Evolutionary conservation across 2,329 filamentous ascomycete species (phyloP), one percentile per base, ranked within the genome.

Genomic region (Pseudodiploospora longispora): DNA sequence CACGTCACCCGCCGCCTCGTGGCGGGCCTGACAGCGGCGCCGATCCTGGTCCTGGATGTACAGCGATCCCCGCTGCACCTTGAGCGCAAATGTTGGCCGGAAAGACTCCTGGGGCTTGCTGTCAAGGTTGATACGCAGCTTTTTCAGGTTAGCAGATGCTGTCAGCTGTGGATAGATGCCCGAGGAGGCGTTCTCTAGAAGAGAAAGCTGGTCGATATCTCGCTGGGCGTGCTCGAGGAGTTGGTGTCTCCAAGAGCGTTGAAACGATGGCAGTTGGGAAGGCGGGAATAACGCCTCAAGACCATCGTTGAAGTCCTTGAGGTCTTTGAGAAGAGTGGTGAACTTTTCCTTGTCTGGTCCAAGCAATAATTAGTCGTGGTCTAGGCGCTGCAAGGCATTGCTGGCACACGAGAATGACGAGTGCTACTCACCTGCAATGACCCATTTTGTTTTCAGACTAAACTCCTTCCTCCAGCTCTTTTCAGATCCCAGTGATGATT

Each of bases 261-360:
- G 66, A 27, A 70, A 59, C 6, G 64, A 70, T 10, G 61, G 60
- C 6, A 71, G 54, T 46, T 68, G 60, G 2, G 62, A 60, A 6
- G 62, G 58, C 10, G 69, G 69, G 55, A 72, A 72, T 39, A 72
- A 60, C 38, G 68, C 65, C 47, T 72, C 69, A 9, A 72, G 58
- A 35, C 70, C 68, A 54, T 72, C 66, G 53, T 72, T 72, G 55
- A 67, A 71, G 54, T 70, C 68, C 62, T 68, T 65, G 38, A 71
- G 52, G 48, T 72, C 66, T 27, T 51, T 55, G 4, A 72, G 51
- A 3, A 71, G 53, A 8, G 54, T 57, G 27, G 54, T 60, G 37
- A 71, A 71, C 50, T 71, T 71, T 36, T 69, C 67, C 55, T 69
- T 70, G 54, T 70, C 69, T 61, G 52, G 36, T 27, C 12, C 46